phyloP scores from a whole-genome alignment of 2,329 filamentous ascomycete genomes.

The Diaporthe vaccinii region DNA sequence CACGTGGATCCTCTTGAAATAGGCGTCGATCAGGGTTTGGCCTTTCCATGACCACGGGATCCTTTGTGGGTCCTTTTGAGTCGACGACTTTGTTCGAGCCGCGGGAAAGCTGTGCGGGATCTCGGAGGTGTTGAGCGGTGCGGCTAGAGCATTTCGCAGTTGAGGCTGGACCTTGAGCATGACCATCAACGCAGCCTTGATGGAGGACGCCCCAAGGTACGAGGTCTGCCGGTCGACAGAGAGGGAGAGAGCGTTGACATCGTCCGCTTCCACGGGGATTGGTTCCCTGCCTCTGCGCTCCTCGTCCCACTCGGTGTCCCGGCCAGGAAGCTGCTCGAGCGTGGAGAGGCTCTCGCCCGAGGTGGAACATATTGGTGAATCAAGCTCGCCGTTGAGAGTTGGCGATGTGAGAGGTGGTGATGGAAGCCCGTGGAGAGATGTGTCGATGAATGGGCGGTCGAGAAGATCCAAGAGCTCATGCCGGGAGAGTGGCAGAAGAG shows the following conservation, averaged over 20 bases:
- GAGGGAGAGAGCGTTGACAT: conserved; percentile 78
- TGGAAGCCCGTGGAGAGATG: conserved; percentile 58
- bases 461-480: conserved; percentile 72
- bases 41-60: conserved; percentile 74
- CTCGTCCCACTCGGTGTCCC: conserved; percentile 78
- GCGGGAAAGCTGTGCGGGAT: conserved; percentile 60
- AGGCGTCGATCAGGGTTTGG: conserved; percentile 79
- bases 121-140: conserved; percentile 62
- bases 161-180: conserved; percentile 71
- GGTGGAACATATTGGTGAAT: conserved; percentile 64
- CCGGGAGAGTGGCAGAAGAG: conserved; percentile 67
- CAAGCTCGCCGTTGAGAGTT: conserved; percentile 59
- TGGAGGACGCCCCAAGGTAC: conserved; percentile 81
- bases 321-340: conserved; percentile 78
- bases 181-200: conserved; percentile 80
- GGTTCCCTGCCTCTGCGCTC: conserved; percentile 66
- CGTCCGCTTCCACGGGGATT: conserved; percentile 75
- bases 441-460: conserved; percentile 59
- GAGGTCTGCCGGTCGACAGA: conserved; percentile 70
- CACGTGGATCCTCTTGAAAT: conserved; percentile 80
- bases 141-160: conserved; percentile 60
- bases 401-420: conserved; percentile 67
- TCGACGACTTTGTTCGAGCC: conserved; percentile 57
- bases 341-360: conserved; percentile 62
- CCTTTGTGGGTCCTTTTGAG: conserved; percentile 61